These are phyloP conservation scores for Trypanosoma avium DNA, from an alignment of 208 protist species.

Conservation along the genomic window DNA sequence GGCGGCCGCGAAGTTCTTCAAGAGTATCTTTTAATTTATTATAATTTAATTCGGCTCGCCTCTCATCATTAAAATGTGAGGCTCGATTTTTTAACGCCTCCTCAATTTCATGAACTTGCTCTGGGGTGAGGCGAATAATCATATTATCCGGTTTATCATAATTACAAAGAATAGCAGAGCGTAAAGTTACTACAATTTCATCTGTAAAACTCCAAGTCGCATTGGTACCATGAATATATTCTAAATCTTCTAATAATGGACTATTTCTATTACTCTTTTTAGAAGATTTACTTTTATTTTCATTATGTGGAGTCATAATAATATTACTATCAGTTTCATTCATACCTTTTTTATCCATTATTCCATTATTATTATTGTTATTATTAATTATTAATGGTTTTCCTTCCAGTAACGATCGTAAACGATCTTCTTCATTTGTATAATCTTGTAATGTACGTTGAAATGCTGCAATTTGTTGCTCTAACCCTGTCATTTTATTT, in stretches of 20 bases:
- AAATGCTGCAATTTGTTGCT: slow-evolving; percentile 19
- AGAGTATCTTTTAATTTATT: slow-evolving; percentile 29
- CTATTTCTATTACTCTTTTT: not conserved
- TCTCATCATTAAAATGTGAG: slow-evolving; percentile 23
- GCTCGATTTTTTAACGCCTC: slow-evolving; percentile 29
- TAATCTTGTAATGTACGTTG: slow-evolving; percentile 19
- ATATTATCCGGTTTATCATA: slow-evolving; percentile 30
- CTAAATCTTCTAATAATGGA: not conserved
- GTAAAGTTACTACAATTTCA: slow-evolving; percentile 23
- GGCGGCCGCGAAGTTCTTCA: slow-evolving; percentile 31
- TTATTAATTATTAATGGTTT: not conserved
- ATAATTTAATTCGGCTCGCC: slow-evolving; percentile 25
- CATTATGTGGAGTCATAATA: not conserved
- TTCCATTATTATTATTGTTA: not conserved
- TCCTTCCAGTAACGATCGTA: slow-evolving; percentile 8
- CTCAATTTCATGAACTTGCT: slow-evolving; percentile 38
- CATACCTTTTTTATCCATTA: not conserved
- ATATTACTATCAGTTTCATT: not conserved
- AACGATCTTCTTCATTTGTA: slow-evolving; percentile 18
- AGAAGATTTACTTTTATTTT: slow-evolving; percentile 1
- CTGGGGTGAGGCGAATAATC: slow-evolving; percentile 33
- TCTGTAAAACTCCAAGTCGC: slow-evolving; percentile 27
- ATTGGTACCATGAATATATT: slow-evolving; percentile 5
- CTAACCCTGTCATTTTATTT: slow-evolving; percentile 17
- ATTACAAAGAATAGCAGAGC: slow-evolving; percentile 30